A percentile compares a stretch with the other conserved stretches of the same genome.
phyloP scores from a whole-genome alignment of 139 green algal species.

The Auxenochlorella pyrenoidosa region DNA sequence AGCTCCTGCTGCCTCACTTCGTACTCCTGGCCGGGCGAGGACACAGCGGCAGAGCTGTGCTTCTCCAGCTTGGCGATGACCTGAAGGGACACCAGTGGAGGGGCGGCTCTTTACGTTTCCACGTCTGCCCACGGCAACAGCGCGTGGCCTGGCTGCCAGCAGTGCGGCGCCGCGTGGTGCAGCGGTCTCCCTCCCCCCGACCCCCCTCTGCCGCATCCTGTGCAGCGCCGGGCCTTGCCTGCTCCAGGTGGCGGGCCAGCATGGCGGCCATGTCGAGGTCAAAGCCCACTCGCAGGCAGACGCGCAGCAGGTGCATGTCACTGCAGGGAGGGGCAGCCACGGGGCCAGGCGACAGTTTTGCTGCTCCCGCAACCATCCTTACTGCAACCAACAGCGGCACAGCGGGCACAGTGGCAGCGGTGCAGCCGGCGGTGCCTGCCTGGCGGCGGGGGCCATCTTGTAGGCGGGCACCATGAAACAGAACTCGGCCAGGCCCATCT shows the following conservation, averaged over 20 bases:
- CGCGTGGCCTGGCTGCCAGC: no score
- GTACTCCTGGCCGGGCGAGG: neutral
- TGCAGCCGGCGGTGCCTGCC: neutral
- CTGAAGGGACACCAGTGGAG: neutral
- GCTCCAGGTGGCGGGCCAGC: constrained; percentile 50
- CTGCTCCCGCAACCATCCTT: no score
- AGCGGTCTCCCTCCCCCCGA: no score
- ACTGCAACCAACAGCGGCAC: no score
- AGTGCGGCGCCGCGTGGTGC: no score
- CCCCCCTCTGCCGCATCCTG: no score
- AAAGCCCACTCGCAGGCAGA: constrained; percentile 59
- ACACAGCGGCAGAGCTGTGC: neutral
- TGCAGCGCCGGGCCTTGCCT: no score
- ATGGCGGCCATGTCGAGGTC: constrained; percentile 43
- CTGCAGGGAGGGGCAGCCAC: no score
- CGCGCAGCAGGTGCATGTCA: constrained; percentile 43
- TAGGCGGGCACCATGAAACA: constrained; percentile 67
- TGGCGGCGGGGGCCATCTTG: constrained; percentile 64
- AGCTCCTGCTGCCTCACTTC: constrained; percentile 2
- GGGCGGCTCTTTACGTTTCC: no score
- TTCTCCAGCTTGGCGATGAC: constrained; percentile 17
- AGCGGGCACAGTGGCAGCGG: no score
- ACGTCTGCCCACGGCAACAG: no score
- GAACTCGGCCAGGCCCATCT: constrained; percentile 17
- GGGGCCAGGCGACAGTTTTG: no score